Percentiles rank a stretch among this genome's conserved stretches.
Evolutionary conservation across 2,329 filamentous ascomycete genomes (phyloP).

Genomic region (Aureobasidium lini): DNA sequence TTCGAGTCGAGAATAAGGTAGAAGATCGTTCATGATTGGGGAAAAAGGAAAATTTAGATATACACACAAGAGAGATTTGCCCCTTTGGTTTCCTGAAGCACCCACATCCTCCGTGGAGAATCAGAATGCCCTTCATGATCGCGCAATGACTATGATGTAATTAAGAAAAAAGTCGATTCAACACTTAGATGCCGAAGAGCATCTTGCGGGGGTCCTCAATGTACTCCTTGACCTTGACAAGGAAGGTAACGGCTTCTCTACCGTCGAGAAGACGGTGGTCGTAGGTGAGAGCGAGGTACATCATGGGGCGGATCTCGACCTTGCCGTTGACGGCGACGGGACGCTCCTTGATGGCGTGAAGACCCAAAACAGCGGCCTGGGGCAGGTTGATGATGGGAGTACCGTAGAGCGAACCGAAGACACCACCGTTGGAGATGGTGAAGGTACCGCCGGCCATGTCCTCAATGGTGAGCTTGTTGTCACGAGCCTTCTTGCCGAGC

Average conservation of each 20-base stretch:
- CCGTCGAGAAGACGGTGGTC: slow-evolving; percentile 95
- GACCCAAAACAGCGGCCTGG: slow-evolving; percentile 81
- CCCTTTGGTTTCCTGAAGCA: background rate
- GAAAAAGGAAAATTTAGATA: background rate
- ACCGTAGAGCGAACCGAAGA: slow-evolving; percentile 95
- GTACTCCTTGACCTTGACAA: slow-evolving; percentile 94
- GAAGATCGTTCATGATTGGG: background rate
- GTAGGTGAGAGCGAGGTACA: slow-evolving; percentile 97
- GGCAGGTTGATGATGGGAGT: slow-evolving; percentile 98
- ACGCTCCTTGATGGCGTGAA: slow-evolving; percentile 95
- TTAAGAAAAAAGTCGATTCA: background rate
- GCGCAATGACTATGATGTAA: slow-evolving; percentile 5
- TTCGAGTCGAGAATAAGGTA: background rate
- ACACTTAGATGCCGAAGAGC: slow-evolving; percentile 51
- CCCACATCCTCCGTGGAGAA: background rate
- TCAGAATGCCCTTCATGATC: slow-evolving; percentile 6
- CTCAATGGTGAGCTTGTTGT: slow-evolving; percentile 95
- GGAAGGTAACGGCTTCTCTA: slow-evolving; percentile 89
- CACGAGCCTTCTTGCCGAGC: slow-evolving; percentile 93
- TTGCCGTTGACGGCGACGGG: slow-evolving; percentile 87
- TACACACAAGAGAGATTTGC: background rate
- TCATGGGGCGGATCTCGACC: slow-evolving; percentile 94
- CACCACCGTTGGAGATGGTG: slow-evolving; percentile 93
- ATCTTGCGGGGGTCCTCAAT: slow-evolving; percentile 93
- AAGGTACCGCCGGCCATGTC: slow-evolving; percentile 99